These are phyloP conservation scores for Ceratobasidium theobromae DNA, from an alignment of 1,284 basidiomycete species.

Conservation along the genomic window DNA sequence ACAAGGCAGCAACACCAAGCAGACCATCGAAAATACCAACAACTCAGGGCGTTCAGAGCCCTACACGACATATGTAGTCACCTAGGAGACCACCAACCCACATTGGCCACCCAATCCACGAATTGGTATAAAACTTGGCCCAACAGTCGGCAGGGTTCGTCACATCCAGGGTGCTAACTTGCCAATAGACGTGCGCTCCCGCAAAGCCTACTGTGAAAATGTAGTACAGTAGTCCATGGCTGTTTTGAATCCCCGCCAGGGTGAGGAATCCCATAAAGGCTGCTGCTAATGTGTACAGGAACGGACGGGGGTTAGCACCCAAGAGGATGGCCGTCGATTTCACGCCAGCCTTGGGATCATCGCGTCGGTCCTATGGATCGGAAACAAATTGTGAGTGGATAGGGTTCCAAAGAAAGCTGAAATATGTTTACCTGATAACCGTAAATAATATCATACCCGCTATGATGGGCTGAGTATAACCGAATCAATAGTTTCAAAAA, in stretches of 20 bases:
- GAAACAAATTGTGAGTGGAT: neutral
- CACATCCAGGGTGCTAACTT: slow-evolving; percentile 56
- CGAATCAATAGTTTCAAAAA: slow-evolving; percentile 45
- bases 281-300: slow-evolving; percentile 55
- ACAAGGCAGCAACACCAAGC: too few relatives aligned
- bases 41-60: neutral
- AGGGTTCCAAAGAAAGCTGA: neutral
- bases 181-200: slow-evolving; percentile 56
- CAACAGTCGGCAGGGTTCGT: slow-evolving; percentile 58
- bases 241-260: slow-evolving; percentile 52
- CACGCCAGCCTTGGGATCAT: slow-evolving; percentile 57
- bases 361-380: slow-evolving; percentile 48
- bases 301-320: slow-evolving; percentile 55
- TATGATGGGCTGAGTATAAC: slow-evolving; percentile 48
- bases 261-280: slow-evolving; percentile 54
- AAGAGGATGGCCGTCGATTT: slow-evolving; percentile 61
- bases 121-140: slow-evolving; percentile 41
- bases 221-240: slow-evolving; percentile 57
- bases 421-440: slow-evolving; percentile 48
- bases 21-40: too few relatives aligned
- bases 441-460: slow-evolving; percentile 65
- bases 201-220: slow-evolving; percentile 55
- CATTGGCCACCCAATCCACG: slow-evolving; percentile 25
- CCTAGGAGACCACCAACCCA: neutral
- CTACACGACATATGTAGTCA: neutral